Evolutionary conservation across 1,284 basidiomycete species (phyloP), one percentile per base, ranked within the genome.

Genomic region (Sutorius eximius): DNA sequence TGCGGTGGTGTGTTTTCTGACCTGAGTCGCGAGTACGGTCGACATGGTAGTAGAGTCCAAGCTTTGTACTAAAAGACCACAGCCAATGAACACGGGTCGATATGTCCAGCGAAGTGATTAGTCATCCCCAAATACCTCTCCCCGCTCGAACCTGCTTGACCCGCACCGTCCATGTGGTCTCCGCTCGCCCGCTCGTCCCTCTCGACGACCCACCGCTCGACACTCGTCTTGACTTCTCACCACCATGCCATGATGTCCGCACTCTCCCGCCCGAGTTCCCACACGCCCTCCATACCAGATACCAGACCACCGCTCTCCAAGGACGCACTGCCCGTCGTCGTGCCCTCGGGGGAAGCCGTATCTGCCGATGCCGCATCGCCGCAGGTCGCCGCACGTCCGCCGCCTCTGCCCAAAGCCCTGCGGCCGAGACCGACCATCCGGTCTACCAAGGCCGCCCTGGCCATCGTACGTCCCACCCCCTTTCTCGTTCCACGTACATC

Each of bases 371-470:
- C 85, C 4, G 76, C 83, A 18, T 82, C 87, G 24, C 86, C 87
- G 0, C 86, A 90, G 64, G 77, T 79, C 29, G 87, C 81, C 8
- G 88, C 86, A 12, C 82, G 82, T 1, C 87, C 86, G 5, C 88
- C 89, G 3, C 82, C 84, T 30, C 73, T 74, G 18, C 89, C 89
- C 15, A 85, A 82, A 66, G 75, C 75, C 6, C 81, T 85, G 61
- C 83, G 85, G 45, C 78, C 80, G 2, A 75, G 86, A 63, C 88
- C 87, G 11, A 81, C 76, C 55, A 77, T 94, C 58, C 82, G 85
- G 56, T 79, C 91, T 0, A 83, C 84, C 60, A 95, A 93, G 74
- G 91, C 90, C 12, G 92, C 92, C 2, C 78, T 96, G 51, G 80
- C 82, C 2, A 85, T 97, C 61, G 93, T 95, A 64, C 68, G 89